Evolutionary conservation across 768 basidiomycete species (phyloP), one percentile per base, ranked within the genome.

Genomic region (Serendipita sp.): DNA sequence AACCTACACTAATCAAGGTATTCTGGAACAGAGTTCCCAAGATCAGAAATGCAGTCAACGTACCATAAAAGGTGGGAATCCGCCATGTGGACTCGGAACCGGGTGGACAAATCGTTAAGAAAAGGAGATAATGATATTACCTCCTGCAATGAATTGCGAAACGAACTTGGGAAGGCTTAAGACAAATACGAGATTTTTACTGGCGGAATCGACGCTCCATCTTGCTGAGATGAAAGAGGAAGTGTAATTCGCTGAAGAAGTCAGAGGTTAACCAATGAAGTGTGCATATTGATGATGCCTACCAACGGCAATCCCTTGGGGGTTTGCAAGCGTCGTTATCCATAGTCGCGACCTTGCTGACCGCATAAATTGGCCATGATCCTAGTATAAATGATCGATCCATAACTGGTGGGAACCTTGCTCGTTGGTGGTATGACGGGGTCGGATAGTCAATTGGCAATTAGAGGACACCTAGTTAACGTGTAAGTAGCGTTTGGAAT

Each of bases 241-340:
- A 7, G 71, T 74, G 70, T 78, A 81, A 64, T 77, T 72, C 22
- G 78, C 81, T 16, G 43, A 68, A 62, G 56, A 82, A 79, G 3
- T 78, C 79, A 72, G 28, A 79, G 81, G 61, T 81, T 79, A 65
- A 81, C 82, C 50, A 17, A 38, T 20, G n/a, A 9, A 42, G 28
- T 44, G 20, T n/a, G 48, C 30, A 11, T 60, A n/a, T 11, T 14
- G 1, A 20, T 42, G 20, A 5, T 16, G 17, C 30, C 20, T 38
- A 38, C 38, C 38, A 14, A 14, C 38, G 5, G 38, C 38, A 14
- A 38, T 1, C 14, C 38, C 38, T 14, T 38, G 38, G 38, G 14
- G 81, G 74, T 56, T 76, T 69, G 71, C 86, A 89, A 0, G 81
- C 84, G 65, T 84, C 82, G 67, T 81, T 75, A 1, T 71, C 71